phyloP scores from a whole-genome alignment of 257 asterid species.

The Solanum chilense region DNA sequence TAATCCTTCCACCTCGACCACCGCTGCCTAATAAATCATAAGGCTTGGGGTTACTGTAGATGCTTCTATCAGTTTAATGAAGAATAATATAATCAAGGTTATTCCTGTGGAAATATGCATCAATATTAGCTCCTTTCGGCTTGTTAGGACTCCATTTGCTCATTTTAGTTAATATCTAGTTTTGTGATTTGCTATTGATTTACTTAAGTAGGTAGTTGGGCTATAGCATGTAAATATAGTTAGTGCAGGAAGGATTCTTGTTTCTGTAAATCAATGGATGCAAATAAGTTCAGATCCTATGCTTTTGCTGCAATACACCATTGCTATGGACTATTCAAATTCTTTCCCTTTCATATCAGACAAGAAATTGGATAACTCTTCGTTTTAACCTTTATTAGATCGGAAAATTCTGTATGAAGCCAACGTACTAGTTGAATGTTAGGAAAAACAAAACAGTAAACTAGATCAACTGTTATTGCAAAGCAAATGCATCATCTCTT shows the following conservation, averaged over 20 bases:
- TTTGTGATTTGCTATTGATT: neutral
- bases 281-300: neutral
- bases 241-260: neutral
- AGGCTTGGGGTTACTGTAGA: neutral
- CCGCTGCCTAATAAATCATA: slow-evolving; percentile 30
- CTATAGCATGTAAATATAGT: neutral
- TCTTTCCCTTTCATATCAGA: neutral
- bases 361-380: neutral
- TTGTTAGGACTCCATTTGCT: neutral
- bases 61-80: slow-evolving; percentile 6
- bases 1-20: slow-evolving; percentile 42
- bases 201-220: neutral
- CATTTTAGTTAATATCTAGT: neutral
- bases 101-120: slow-evolving; percentile 8
- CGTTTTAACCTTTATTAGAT: neutral
- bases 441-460: neutral
- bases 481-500: neutral
- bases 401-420: neutral
- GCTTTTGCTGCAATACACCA: neutral
- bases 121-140: neutral
- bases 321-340: neutral
- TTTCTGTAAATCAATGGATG: slow-evolving; percentile 1
- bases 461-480: neutral
- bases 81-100: slow-evolving; percentile 16
- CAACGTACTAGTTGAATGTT: neutral